A percentile compares a stretch with the other conserved stretches of the same genome.
Conservation (phyloP, 352 stramenopile species). For the Phytopythium delawarense region DNA sequence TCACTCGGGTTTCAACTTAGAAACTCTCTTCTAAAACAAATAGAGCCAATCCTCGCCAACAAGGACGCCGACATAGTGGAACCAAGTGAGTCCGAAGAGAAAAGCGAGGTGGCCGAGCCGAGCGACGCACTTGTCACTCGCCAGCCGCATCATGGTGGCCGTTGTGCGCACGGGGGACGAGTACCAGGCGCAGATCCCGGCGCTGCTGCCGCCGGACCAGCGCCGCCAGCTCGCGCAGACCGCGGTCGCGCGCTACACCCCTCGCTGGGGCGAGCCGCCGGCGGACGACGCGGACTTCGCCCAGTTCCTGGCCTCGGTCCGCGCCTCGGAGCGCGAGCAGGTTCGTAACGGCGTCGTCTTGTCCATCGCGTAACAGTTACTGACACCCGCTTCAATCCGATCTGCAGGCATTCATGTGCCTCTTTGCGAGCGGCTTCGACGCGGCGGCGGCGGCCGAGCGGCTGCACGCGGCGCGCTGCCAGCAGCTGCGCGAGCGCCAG, state of each 20-base stretch:
- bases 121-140: background rate
- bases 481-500: conserved; percentile 17
- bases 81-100: background rate
- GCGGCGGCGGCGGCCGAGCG: conserved; percentile 31
- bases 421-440: conserved; percentile 55
- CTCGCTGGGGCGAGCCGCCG: conserved; percentile 38
- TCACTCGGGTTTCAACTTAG: too few species aligned
- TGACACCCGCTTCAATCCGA: background rate
- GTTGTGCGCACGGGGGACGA: conserved; percentile 9
- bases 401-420: conserved; percentile 48
- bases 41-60: too few species aligned
- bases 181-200: conserved; percentile 45
- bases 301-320: conserved; percentile 48
- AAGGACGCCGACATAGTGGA: background rate
- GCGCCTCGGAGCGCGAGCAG: conserved; percentile 48
- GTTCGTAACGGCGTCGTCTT: conserved; percentile 23
- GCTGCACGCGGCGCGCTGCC: conserved; percentile 29
- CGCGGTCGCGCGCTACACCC: conserved; percentile 16
- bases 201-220: conserved; percentile 30
- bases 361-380: background rate
- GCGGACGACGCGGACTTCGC: conserved; percentile 28
- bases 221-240: conserved; percentile 13
- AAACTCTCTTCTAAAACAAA: too few species aligned
- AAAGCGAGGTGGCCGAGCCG: background rate
- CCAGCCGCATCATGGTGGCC: background rate